A percentile compares a stretch with the other conserved stretches of the same genome.
Conservation (phyloP, 257 asterid genomes). For the Plantago major region DNA sequence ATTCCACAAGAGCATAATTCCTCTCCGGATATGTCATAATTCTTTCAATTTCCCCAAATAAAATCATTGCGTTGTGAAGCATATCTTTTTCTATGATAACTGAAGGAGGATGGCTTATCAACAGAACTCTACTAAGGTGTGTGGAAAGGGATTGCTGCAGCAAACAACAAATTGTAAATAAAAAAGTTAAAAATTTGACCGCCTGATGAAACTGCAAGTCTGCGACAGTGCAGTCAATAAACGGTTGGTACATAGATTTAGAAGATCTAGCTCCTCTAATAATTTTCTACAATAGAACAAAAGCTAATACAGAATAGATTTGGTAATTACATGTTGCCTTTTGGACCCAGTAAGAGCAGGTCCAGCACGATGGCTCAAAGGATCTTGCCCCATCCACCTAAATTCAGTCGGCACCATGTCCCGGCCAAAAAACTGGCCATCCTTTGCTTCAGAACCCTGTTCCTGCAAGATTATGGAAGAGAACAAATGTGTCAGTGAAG, state of each 20-base stretch:
- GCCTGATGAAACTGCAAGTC: slow-evolving; percentile 10
- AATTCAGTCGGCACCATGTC: slow-evolving; percentile 46
- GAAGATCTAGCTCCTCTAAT: too few species aligned
- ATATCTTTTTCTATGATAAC: slow-evolving; percentile 77
- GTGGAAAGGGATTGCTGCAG: slow-evolving; percentile 57
- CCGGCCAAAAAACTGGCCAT: slow-evolving; percentile 56
- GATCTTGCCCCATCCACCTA: slow-evolving; percentile 59
- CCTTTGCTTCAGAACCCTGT: slow-evolving; percentile 56
- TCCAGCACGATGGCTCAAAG: slow-evolving; percentile 38
- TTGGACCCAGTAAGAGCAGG: slow-evolving; percentile 55
- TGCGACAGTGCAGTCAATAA: neutral
- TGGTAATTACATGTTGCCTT: slow-evolving; percentile 54
- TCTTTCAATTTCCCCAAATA: slow-evolving; percentile 90
- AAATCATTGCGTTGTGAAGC: slow-evolving; percentile 94
- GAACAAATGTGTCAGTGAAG: slow-evolving; percentile 10
- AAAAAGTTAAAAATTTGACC: neutral
- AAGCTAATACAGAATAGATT: neutral
- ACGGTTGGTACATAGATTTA: neutral
- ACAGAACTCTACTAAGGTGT: slow-evolving; percentile 58
- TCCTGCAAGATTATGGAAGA: slow-evolving; percentile 46
- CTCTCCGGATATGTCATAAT: slow-evolving; percentile 71
- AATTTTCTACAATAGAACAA: too few species aligned
- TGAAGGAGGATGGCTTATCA: slow-evolving; percentile 83
- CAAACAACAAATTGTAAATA: slow-evolving; percentile 21
- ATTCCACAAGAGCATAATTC: slow-evolving; percentile 75